These are phyloP conservation scores for Globisporangium iwayamae DNA, from an alignment of 352 stramenopile species.

Conservation along the genomic window DNA sequence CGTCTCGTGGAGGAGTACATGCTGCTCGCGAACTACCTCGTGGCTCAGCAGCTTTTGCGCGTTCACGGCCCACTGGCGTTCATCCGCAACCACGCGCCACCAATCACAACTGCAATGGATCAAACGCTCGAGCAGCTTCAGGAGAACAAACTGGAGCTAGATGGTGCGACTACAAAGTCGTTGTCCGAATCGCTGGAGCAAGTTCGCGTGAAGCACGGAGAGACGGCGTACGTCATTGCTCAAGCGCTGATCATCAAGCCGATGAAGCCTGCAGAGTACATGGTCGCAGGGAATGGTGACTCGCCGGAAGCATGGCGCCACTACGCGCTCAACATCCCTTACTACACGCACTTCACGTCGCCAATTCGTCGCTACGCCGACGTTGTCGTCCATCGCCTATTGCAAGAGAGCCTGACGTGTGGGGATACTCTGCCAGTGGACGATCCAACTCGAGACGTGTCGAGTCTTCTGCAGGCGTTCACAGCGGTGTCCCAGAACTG, in stretches of 20 bases:
- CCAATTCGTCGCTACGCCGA: conserved; percentile 94
- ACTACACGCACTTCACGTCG: conserved; percentile 98
- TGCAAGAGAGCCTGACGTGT: conserved; percentile 46
- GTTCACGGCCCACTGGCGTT: conserved; percentile 85
- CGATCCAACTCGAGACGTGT: conserved; percentile 13
- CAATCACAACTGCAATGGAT: conserved; percentile 49
- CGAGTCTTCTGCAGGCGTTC: conserved; percentile 34
- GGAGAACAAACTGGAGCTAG: conserved; percentile 69
- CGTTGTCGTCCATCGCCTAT: conserved; percentile 70
- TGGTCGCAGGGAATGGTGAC: conserved; percentile 75
- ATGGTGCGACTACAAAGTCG: conserved; percentile 74
- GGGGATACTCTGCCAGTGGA: conserved; percentile 11
- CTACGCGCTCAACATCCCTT: conserved; percentile 96
- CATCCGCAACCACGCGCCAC: conserved; percentile 86
- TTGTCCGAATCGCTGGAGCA: conserved; percentile 84
- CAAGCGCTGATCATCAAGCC: conserved; percentile 93
- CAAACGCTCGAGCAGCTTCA: conserved; percentile 38
- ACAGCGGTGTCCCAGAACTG: conserved; percentile 63
- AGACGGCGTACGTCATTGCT: conserved; percentile 81
- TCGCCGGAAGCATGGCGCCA: conserved; percentile 87
- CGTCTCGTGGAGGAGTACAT: conserved; percentile 98
- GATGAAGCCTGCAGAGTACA: conserved; percentile 95
- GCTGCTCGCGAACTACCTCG: conserved; percentile 97
- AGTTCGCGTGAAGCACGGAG: conserved; percentile 69
- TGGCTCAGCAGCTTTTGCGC: conserved; percentile 94